Evolutionary conservation across 768 basidiomycete species (phyloP), one percentile per base, ranked within the genome.

Genomic region (Agrocybe pediades): DNA sequence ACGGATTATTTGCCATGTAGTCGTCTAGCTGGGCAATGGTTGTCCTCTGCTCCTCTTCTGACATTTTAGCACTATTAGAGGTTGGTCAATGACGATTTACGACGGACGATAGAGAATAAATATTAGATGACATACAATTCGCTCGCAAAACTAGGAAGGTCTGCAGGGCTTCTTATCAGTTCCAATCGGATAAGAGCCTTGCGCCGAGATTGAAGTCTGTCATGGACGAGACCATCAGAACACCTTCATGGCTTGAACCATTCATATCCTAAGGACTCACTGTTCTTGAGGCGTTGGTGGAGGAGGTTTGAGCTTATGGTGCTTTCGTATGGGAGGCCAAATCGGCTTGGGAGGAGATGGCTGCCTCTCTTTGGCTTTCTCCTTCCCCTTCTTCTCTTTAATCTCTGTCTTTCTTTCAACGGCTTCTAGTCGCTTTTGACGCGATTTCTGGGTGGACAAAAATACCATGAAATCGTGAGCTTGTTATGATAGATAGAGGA

Each of bases 281-380:
- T 82, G 81, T 56, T 79, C 72, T 54, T 73, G 72, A 6, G 80
- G 78, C 9, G 73, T 80, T 1, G 65, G 75, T 13, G 71, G 75
- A 9, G 68, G 66, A 46, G 33, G 33, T 36, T 70, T 72, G 62
- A 67, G 65, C 45, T 69, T 72, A 67, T 88, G 86, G 54, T 86
- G 85, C 49, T 68, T 78, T 11, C 88, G 74, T 49, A 70, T 73
- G 1, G 88, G 88, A 1, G 88, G 89, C 87, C 88, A 90, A 51
- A 76, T 70, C 6, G 72, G 64, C 56, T 79, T 72, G 0, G 75
- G 73, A 9, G 70, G 57, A 11, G 33, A 36, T 13, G 33, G 33
- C n/a, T 36, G n/a, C n/a, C 3, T 26, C 17, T 15, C 26, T 33
- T 19, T 65, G 20, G 41, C 41, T 9, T n/a, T n/a, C 5, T 43